Conservation (phyloP, 805 yeast genomes). For the Starmerella potacharoeniae region DNA sequence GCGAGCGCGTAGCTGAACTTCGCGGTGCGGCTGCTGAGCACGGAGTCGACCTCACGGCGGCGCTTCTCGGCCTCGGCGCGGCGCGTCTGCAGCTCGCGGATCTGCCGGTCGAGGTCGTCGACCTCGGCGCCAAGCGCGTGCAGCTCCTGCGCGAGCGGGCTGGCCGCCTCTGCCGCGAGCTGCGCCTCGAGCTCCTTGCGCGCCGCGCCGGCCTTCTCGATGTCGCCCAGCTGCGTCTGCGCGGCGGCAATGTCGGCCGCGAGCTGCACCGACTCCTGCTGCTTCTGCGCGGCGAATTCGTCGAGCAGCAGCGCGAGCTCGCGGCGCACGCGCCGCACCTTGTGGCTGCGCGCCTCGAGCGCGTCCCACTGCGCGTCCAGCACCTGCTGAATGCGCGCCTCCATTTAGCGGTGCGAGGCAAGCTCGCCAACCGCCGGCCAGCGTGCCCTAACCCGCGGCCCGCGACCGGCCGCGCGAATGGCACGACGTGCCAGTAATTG, state of each 20-base stretch:
- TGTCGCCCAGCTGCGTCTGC: not conserved
- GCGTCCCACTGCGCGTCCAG: conserved; percentile 22
- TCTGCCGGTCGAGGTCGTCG: conserved; percentile 16
- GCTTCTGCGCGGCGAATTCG: conserved; percentile 8
- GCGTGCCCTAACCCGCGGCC: not conserved
- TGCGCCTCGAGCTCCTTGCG: conserved; percentile 10
- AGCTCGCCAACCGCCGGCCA: not conserved
- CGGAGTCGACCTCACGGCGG: conserved; percentile 10
- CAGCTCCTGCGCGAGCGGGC: conserved; percentile 12
- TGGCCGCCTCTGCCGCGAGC: conserved; percentile 7
- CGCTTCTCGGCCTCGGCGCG: conserved; percentile 11
- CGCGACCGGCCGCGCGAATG: too few species aligned
- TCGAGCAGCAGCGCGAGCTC: conserved; percentile 7
- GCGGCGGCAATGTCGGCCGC: not conserved
- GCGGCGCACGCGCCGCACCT: conserved; percentile 5
- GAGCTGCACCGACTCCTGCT: not conserved
- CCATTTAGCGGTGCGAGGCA: conserved; percentile 5
- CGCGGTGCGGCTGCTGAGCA: conserved; percentile 13
- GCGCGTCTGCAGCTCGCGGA: conserved; percentile 14
- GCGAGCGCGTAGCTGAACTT: conserved; percentile 5
- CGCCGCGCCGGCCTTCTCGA: not conserved
- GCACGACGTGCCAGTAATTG: too few species aligned
- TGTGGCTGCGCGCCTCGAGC: conserved; percentile 17
- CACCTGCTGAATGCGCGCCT: conserved; percentile 12
- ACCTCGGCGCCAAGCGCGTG: conserved; percentile 6